These are phyloP conservation scores for Aegle marmelos DNA, from an alignment of 345 rosid species.

Conservation along the genomic window DNA sequence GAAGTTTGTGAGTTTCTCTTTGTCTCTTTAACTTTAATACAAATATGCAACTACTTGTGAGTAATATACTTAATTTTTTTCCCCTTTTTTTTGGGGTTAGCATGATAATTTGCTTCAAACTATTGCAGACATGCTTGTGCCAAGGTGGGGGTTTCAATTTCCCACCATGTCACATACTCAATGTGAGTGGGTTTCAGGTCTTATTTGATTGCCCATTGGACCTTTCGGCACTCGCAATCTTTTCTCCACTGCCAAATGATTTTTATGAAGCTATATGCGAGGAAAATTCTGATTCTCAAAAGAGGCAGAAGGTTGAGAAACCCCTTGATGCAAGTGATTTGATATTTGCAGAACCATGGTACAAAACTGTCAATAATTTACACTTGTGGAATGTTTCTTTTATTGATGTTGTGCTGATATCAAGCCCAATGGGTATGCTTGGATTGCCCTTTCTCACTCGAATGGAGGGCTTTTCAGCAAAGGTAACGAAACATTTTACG, in stretches of 20 bases:
- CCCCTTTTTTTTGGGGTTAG: neutral
- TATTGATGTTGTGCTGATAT: constrained; percentile 69
- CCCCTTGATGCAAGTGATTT: constrained; percentile 42
- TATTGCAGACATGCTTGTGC: constrained; percentile 73
- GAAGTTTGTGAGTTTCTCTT: constrained; percentile 56
- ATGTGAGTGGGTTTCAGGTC: constrained; percentile 60
- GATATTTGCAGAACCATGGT: constrained; percentile 72
- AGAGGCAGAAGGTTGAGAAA: constrained; percentile 43
- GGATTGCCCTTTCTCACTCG: constrained; percentile 81
- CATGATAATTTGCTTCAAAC: constrained; percentile 4
- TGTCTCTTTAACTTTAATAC: neutral
- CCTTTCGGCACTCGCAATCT: constrained; percentile 60
- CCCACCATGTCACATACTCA: constrained; percentile 66
- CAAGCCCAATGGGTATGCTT: constrained; percentile 77
- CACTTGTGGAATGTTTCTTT: constrained; percentile 81
- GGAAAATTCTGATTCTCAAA: constrained; percentile 28
- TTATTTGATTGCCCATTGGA: constrained; percentile 81
- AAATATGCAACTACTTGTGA: too few relatives aligned
- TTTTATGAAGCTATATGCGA: neutral
- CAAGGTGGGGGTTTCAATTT: constrained; percentile 64
- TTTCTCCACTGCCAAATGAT: constrained; percentile 54
- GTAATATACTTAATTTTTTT: too few relatives aligned
- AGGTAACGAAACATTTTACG: constrained; percentile 37
- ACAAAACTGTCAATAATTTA: constrained; percentile 63
- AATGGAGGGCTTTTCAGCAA: constrained; percentile 59